These are phyloP conservation scores for Plasmodium inui DNA, from an alignment of 169 alveolate species.

Conservation along the genomic window DNA sequence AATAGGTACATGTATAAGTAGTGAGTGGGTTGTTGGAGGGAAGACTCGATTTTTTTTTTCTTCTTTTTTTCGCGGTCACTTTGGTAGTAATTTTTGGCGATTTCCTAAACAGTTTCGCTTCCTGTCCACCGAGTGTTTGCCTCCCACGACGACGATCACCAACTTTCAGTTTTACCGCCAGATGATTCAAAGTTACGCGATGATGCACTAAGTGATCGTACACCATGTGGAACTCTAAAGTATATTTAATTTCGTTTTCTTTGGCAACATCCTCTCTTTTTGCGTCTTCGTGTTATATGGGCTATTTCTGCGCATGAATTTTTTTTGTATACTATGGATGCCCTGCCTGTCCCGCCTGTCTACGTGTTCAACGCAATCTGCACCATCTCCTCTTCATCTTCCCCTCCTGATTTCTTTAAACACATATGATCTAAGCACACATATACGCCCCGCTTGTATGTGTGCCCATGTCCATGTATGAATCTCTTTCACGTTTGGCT, in stretches of 20 bases:
- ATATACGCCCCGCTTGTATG: neutral
- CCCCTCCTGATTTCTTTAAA: neutral
- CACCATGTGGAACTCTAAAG: neutral
- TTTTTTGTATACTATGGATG: constrained; percentile 14
- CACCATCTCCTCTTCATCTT: neutral
- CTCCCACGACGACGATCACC: neutral
- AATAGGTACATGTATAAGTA: constrained; percentile 17
- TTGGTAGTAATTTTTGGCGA: neutral
- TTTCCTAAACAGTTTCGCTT: neutral
- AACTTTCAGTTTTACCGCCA: neutral
- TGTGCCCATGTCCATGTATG: neutral
- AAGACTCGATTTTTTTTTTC: neutral
- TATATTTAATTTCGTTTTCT: neutral
- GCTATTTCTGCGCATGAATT: neutral
- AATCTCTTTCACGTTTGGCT: constrained; percentile 16
- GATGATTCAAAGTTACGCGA: neutral
- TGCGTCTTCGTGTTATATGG: neutral
- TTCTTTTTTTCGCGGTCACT: neutral
- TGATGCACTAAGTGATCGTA: neutral
- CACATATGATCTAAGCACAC: neutral
- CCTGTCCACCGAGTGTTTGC: neutral
- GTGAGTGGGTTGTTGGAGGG: neutral
- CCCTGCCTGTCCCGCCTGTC: neutral
- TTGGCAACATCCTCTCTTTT: neutral
- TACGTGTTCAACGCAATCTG: neutral